A percentile compares a stretch with the other conserved stretches of the same genome.
Evolutionary conservation across 1,284 basidiomycete genomes (phyloP).

Genomic region (Moniliella sp.): DNA sequence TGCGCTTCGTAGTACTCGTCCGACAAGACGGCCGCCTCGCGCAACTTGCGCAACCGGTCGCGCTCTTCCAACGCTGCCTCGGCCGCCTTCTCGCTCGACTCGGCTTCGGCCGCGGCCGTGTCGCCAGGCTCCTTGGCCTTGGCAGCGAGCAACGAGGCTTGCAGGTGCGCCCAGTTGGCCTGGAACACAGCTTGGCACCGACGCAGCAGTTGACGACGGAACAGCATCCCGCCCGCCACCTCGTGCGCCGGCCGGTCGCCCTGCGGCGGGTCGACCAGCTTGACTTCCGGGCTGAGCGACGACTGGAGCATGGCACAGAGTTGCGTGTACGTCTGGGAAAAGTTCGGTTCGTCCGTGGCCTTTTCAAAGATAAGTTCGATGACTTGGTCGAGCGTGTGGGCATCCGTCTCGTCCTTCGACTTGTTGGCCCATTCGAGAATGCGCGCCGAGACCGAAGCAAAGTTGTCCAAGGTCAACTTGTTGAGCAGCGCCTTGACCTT

Average conservation of each 20-base stretch:
- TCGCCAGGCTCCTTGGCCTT: conserved; percentile 41
- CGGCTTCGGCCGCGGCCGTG: conserved; percentile 39
- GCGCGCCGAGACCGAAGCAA: conserved; percentile 78
- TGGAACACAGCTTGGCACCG: conserved; percentile 89
- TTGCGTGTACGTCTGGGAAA: conserved; percentile 89
- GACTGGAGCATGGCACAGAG: conserved; percentile 85
- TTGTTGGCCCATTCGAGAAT: conserved; percentile 85
- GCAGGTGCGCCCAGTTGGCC: conserved; percentile 47
- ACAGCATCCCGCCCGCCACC: conserved; percentile 63
- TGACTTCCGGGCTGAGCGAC: conserved; percentile 59
- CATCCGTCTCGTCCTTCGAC: conserved; percentile 73
- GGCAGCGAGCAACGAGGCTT: conserved; percentile 40
- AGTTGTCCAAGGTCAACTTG: conserved; percentile 89
- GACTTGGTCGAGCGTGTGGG: conserved; percentile 76
- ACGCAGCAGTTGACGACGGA: conserved; percentile 72
- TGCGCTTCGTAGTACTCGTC: conserved; percentile 91
- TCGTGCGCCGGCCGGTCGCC: conserved; percentile 5
- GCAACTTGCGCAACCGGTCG: conserved; percentile 18
- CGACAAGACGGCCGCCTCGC: conserved; percentile 45
- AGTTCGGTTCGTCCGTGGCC: conserved; percentile 79
- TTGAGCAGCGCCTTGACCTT: conserved; percentile 84
- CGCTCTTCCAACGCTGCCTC: conserved; percentile 41
- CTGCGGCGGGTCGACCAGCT: conserved; percentile 48
- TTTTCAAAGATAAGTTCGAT: conserved; percentile 90
- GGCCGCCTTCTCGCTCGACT: conserved; percentile 38